phyloP scores from a whole-genome alignment of 129 eudicot species.

The Saposhnikovia divaricata region DNA sequence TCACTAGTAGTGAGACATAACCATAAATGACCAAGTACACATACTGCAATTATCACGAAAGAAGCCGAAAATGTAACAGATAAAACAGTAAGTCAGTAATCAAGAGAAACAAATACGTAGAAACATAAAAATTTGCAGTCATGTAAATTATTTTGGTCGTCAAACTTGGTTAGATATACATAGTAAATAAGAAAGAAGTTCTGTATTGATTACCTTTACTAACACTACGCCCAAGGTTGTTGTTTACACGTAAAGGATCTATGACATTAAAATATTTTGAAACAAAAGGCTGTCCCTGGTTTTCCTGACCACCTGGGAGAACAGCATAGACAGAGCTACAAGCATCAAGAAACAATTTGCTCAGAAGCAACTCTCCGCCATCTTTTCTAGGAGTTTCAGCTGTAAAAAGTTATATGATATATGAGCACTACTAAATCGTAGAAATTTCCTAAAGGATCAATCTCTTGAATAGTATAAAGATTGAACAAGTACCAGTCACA shows the following conservation, averaged over 20 bases:
- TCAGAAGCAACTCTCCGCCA: conserved; percentile 72
- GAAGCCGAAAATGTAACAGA: background rate
- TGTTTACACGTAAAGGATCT: conserved; percentile 84
- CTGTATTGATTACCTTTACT: conserved; percentile 59
- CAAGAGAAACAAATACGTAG: background rate
- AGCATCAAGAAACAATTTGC: conserved; percentile 75
- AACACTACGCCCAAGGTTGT: conserved; percentile 97
- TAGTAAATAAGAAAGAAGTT: background rate
- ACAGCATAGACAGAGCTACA: conserved; percentile 87
- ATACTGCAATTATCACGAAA: background rate
- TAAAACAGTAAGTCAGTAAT: background rate
- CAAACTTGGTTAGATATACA: background rate
- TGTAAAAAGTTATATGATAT: conserved; percentile 22
- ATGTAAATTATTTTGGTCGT: background rate
- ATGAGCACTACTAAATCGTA: conserved; percentile 10
- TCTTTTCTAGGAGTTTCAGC: conserved; percentile 94
- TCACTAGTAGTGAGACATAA: background rate
- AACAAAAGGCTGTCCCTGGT: conserved; percentile 70
- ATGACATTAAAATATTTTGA: conserved; percentile 83
- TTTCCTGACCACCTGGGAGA: conserved; percentile 73
- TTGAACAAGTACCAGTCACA: conserved; percentile 58
- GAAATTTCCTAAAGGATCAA: background rate
- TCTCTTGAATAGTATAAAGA: background rate
- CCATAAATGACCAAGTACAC: conserved; percentile 2
- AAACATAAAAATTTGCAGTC: background rate